phyloP scores from a whole-genome alignment of 139 green algal genomes.

The Yamagishiella unicocca region DNA sequence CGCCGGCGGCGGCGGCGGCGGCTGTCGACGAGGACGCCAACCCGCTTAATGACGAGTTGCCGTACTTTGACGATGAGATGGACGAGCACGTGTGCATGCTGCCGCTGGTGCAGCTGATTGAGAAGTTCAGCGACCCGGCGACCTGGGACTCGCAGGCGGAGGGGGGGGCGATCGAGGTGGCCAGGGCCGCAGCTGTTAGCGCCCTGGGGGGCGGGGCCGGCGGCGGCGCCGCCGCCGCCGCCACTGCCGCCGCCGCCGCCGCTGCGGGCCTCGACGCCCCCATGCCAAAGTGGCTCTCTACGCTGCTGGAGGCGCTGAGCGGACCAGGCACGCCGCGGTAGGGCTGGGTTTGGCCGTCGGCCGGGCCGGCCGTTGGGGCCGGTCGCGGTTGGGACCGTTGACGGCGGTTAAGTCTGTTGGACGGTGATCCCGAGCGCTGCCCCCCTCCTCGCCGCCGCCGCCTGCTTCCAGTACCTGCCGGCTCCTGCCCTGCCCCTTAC shows the following conservation, averaged over 20 bases:
- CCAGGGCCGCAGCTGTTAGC: neutral
- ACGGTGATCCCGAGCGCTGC: too few species aligned
- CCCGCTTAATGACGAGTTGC: slow-evolving; percentile 4
- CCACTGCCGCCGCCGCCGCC: neutral
- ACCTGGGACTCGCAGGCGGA: slow-evolving; percentile 7
- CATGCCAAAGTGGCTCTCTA: neutral
- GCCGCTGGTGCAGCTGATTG: slow-evolving; percentile 34
- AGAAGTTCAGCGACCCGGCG: slow-evolving; percentile 12
- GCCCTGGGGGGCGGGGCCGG: neutral
- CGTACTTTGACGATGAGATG: slow-evolving; percentile 34
- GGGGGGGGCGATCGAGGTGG: slow-evolving; percentile 1
- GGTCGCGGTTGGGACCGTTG: too few species aligned
- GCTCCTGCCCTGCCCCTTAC: too few species aligned
- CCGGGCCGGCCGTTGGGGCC: too few species aligned
- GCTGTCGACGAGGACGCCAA: neutral
- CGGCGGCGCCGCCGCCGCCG: neutral
- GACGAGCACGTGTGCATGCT: slow-evolving; percentile 40
- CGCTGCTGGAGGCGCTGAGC: slow-evolving; percentile 7
- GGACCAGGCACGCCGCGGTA: neutral
- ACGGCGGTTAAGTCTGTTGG: too few species aligned
- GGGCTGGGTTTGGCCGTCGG: too few species aligned
- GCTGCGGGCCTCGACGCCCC: neutral
- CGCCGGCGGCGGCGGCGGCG: neutral
- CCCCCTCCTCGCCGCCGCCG: too few species aligned
- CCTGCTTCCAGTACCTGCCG: too few species aligned